Evolutionary conservation across 176 grass and related monocot species (phyloP), one percentile per base, ranked within the genome.

Genomic region (Lolium perenne): DNA sequence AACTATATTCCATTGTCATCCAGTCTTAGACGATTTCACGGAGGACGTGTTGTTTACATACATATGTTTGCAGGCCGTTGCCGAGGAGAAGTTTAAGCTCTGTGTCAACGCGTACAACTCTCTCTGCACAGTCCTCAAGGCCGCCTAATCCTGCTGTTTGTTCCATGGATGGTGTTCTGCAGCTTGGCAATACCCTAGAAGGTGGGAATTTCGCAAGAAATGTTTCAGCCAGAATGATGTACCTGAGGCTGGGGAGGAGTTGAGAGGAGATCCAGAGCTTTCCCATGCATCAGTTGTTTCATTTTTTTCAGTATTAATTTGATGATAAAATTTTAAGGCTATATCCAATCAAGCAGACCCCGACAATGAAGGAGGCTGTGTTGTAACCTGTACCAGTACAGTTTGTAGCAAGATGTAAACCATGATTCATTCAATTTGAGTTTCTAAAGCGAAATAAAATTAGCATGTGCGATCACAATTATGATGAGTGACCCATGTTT

Each of bases 41-140:
- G 16, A 79, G 22, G 20, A 3, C n/a, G 5, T 40, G 17, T 29
- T 6, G 10, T 60, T 43, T 90, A n/a, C 67, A 75, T 70, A 10
- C 46, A 49, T 79, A 15, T 56, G 35, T 84, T 40, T 48, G 81
- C 88, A 98, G 93, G 90, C 81, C 5, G 73, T 80, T 20, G 93
- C 93, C 2, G 91, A 84, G 76, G 96, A 98, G 78, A 98, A 94
- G 83, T 98, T 98, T 75, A 98, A 98, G 86, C 55, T 91, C 2
- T 98, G 96, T 5, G 93, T 94, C 60, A 87, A 94, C 11, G 96
- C 96, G 0, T 98, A 98, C n/a, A 91, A 84, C 61, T 94, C 91
- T 4, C 81, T 98, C 8, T 94, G 91, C 87, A 88, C 79, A 57
- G 81, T 81, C 70, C 62, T 98, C 35, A 91, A 83, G 87, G 48